Percentiles rank a stretch among this genome's conserved stretches.
These are phyloP conservation scores for Piromyces sp. DNA, from an alignment of 192 early-diverging fungal genomes.

Conservation along the genomic window DNA sequence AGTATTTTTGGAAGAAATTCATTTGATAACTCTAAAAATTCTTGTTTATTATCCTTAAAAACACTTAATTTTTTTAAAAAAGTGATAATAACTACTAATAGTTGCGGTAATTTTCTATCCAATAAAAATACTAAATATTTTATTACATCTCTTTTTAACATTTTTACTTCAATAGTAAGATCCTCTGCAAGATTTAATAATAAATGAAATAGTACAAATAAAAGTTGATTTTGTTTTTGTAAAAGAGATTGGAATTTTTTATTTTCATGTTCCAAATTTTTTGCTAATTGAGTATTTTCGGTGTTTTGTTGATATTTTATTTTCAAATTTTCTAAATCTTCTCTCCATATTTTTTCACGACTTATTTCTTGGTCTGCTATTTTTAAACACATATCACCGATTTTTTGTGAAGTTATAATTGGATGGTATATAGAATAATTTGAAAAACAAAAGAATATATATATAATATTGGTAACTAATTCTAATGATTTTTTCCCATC, in stretches of 20 bases:
- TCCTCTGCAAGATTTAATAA: conserved; percentile 34
- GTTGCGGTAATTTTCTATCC: conserved; percentile 23
- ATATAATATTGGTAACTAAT: conserved; percentile 34
- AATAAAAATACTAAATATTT: conserved; percentile 22
- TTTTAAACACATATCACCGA: conserved; percentile 37
- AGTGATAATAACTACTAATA: conserved; percentile 21
- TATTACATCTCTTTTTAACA: conserved; percentile 34
- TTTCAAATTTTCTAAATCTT: conserved; percentile 17
- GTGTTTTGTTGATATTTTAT: conserved; percentile 13
- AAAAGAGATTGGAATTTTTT: conserved; percentile 34
- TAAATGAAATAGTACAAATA: conserved; percentile 38
- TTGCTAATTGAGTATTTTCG: conserved; percentile 8
- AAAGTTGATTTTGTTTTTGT: conserved; percentile 34
- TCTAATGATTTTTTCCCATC: conserved; percentile 26
- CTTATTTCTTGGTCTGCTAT: conserved; percentile 26
- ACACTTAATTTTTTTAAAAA: conserved; percentile 33
- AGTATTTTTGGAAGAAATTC: conserved; percentile 13
- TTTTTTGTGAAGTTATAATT: conserved; percentile 32
- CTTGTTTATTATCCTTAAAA: conserved; percentile 35
- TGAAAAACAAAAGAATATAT: conserved; percentile 37
- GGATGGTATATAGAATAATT: conserved; percentile 29
- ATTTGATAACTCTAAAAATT: conserved; percentile 14
- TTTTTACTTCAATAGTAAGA: conserved; percentile 34
- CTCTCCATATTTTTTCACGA: conserved; percentile 20
- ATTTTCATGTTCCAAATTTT: conserved; percentile 22